Evolutionary conservation across 2,329 filamentous ascomycete species (phyloP), one percentile per base, ranked within the genome.

Genomic region (Colletotrichum australisinense): DNA sequence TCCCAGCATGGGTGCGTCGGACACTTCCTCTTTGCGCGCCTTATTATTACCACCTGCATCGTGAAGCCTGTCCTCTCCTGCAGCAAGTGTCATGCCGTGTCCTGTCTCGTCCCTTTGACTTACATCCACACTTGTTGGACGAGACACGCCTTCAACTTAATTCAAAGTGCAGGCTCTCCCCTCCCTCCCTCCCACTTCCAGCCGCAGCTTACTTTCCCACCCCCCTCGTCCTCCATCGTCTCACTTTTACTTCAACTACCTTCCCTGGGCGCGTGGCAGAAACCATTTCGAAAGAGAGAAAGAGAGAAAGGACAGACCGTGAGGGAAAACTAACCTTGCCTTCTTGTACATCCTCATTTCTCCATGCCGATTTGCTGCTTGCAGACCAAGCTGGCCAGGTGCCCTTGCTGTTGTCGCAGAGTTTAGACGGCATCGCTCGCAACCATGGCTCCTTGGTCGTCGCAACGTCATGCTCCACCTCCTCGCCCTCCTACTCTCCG

Each of bases 391-490:
- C n/a, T 56, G 72, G 52, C 28, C 53, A 69, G 35, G 72, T 74
- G 72, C 72, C 55, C 68, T 35, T 72, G 72, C 58, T 35, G 22
- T 62, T 42, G 69, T 64, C 59, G 58, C 72, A 67, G 72, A 72
- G 68, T 68, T 72, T 72, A 67, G 63, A 76, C 76, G 74, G 62
- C 60, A 55, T 67, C 63, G 55, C 67, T 65, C 76, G 70, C 76
- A 71, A 75, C 75, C 75, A 83, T 83, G 82, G 78, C 81, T 78
- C 80, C 80, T 76, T 79, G 78, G 76, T 75, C 19, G 42, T 49
- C 76, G 69, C 71, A 71, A 67, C 73, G 62, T 70, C 73, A 69
- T 71, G 60, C 63, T 74, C 73, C 77, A 78, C 75, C 75, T 69
- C 69, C n/a, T 64, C 63, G 52, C 38, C 74, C 75, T 66, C 63